phyloP scores from a whole-genome alignment of 2,329 filamentous ascomycete species.

The Penicillium polonicum region DNA sequence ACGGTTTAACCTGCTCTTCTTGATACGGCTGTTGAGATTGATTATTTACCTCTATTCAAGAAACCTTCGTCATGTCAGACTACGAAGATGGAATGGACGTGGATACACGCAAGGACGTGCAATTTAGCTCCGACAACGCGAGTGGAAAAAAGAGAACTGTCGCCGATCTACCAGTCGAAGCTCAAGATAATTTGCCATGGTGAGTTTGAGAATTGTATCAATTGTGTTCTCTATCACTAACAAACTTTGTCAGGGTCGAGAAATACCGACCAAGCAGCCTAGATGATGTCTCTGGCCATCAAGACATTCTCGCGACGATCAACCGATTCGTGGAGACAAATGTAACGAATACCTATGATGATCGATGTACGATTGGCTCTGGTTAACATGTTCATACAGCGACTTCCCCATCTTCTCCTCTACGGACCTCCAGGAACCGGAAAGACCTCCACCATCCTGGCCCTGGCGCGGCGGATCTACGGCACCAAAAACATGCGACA shows the following conservation, averaged over 20 bases:
- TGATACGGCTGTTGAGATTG: conserved; percentile 3
- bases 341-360: conserved; percentile 40
- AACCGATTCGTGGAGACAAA: conserved; percentile 97
- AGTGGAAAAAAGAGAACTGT: conserved; percentile 81
- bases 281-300: conserved; percentile 90
- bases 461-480: conserved; percentile 89
- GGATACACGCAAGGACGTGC: conserved; percentile 54
- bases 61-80: conserved; percentile 49
- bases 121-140: conserved; percentile 72
- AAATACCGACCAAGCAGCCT: conserved; percentile 91
- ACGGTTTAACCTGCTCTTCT: background rate
- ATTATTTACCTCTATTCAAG: background rate
- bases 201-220: conserved; percentile 38
- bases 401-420: conserved; percentile 89
- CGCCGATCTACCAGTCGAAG: conserved; percentile 89
- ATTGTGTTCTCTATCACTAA: conserved; percentile 11
- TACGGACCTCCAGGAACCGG: conserved; percentile 96
- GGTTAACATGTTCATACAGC: conserved; percentile 41
- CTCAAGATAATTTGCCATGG: conserved; percentile 93
- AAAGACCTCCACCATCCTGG: conserved; percentile 95
- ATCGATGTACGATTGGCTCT: background rate
- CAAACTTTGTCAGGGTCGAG: conserved; percentile 67
- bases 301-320: conserved; percentile 95
- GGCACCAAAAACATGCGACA: conserved; percentile 89
- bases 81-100: conserved; percentile 68